Percentiles rank a stretch among this genome's conserved stretches.
Evolutionary conservation across 192 early-diverging fungal species (phyloP).

Genomic region (Coemansia sp.): DNA sequence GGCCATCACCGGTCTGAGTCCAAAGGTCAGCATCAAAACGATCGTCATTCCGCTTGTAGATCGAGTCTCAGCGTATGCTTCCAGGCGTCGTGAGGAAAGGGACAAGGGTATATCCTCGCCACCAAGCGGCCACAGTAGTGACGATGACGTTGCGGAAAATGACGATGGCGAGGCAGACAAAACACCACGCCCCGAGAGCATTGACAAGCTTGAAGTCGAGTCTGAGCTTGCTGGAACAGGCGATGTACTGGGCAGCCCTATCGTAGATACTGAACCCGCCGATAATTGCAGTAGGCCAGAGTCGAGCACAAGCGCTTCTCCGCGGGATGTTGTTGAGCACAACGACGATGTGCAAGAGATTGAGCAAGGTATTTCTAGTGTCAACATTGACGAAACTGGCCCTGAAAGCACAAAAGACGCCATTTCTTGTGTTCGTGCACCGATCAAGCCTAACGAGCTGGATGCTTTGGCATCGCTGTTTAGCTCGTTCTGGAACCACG

Average conservation of each 20-base stretch:
- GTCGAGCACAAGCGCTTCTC: neutral
- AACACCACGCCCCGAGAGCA: too few relatives aligned
- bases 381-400: neutral
- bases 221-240: neutral
- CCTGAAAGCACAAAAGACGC: neutral
- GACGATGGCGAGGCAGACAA: neutral
- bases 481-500: conserved; percentile 96
- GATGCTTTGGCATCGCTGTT: conserved; percentile 59
- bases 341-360: neutral
- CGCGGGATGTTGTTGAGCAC: conserved; percentile 8
- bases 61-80: conserved; percentile 87
- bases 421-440: neutral
- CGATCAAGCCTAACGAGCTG: conserved; percentile 18
- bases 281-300: neutral
- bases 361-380: neutral
- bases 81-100: conserved; percentile 66
- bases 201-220: neutral
- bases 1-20: conserved; percentile 85
- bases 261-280: neutral
- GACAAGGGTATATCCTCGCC: conserved; percentile 31
- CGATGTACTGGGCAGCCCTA: neutral
- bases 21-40: conserved; percentile 92
- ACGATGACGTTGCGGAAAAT: neutral
- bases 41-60: conserved; percentile 96
- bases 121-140: neutral